Percentiles rank a stretch among this genome's conserved stretches.
Evolutionary conservation across 164 flowering plant species (phyloP).

Genomic region (Liquidambar formosana): DNA sequence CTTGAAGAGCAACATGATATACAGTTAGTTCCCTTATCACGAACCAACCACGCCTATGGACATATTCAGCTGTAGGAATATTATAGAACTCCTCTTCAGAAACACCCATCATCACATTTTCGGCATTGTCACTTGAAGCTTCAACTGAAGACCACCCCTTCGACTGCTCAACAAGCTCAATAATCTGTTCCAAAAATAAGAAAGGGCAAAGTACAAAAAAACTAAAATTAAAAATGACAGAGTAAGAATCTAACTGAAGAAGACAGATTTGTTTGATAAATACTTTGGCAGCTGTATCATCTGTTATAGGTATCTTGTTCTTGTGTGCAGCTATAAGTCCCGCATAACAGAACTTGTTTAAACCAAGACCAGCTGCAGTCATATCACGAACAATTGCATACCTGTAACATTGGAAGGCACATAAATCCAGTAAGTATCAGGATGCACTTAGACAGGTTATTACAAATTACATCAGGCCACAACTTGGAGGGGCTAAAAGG

Average conservation of each 20-base stretch:
- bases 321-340: conserved; percentile 84
- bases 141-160: conserved; percentile 87
- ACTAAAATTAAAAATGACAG: not conserved
- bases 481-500: not conserved
- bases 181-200: conserved; percentile 44
- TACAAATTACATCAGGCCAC: not conserved
- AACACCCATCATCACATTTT: conserved; percentile 72
- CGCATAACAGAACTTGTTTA: conserved; percentile 93
- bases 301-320: conserved; percentile 60
- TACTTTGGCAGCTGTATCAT: conserved; percentile 72
- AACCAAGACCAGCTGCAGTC: conserved; percentile 97
- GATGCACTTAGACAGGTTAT: not conserved
- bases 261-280: not conserved
- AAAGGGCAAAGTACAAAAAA: conserved; percentile 3
- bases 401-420: conserved; percentile 36
- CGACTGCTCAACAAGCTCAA: conserved; percentile 89
- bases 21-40: conserved; percentile 59
- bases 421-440: not conserved
- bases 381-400: conserved; percentile 93
- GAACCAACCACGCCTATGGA: conserved; percentile 61
- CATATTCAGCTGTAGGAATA: conserved; percentile 79
- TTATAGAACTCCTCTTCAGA: conserved; percentile 85
- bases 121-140: conserved; percentile 50
- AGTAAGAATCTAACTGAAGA: conserved; percentile 5
- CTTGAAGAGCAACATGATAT: conserved; percentile 86